Base-by-base conservation (phyloP, 2,329 filamentous ascomycete genomes). In the Aspergillus japonicus region DNA sequence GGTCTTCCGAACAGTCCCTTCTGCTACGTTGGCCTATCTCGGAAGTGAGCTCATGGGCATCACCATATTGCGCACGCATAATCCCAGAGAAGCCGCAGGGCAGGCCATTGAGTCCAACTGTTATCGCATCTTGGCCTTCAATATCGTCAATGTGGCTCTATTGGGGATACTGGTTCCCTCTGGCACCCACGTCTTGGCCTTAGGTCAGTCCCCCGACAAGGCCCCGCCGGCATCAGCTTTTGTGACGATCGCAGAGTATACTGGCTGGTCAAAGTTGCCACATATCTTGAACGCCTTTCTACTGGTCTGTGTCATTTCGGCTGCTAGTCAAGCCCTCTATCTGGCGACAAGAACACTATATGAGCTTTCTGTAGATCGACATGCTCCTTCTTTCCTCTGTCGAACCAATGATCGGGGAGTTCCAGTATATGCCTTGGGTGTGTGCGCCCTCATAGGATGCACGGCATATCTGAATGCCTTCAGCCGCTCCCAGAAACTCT, bases 81-180 rank as follows among this genome's bases (percentile, higher is more conserved):
- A 92, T 76, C 89, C 90, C 1, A 85, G 88, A 70, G 86, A 85
- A 74, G 89, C 86, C 23, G 87, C 93, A 54, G 89, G 89, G 11
- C 85, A 87, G 61, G 89, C 89, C 55, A 91, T 92, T 79, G 89
- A 86, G 73, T 82, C 92, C 50, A 92, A 89, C 59, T 92, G 93
- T 74, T 93, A 86, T 78, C 89, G 90, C 58, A 92, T 93, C 71
- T 76, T 91, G 66, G 80, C 92, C 78, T 92, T 94, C 81, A 93
- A 94, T 80, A 82, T 87, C 70, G 75, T 91, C 61, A 87, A 84
- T 19, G 87, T 92, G 44, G 83, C 92, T 58, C 81, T 93, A 51
- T 78, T 94, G 54, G 89, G 89, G 67, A 90, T 92, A 86, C 82
- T 89, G 55, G 86, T 93, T 7, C 89, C 89, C 2, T 92, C 89